Evolutionary conservation across 1,284 basidiomycete species (phyloP).

Genomic region (Phlebopus sp.): DNA sequence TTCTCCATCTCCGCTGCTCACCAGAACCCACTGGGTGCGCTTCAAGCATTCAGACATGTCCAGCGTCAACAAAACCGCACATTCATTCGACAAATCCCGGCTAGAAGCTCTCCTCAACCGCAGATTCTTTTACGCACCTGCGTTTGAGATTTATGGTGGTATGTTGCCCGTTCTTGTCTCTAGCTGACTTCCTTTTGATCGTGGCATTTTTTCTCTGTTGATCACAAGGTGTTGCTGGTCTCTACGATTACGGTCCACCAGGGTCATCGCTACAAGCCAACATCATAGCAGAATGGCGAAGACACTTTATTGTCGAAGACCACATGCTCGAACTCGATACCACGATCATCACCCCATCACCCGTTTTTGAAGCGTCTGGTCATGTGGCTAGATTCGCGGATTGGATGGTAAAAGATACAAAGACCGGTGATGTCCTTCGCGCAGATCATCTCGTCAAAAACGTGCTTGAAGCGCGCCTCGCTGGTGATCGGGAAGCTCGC

Average conservation of each 20-base stretch:
- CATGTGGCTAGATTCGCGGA: conserved; percentile 99
- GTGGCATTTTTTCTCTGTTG: too few relatives aligned
- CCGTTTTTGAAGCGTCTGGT: conserved; percentile 97
- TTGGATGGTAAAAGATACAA: conserved; percentile 97
- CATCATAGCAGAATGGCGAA: conserved; percentile 95
- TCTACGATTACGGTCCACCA: conserved; percentile 95
- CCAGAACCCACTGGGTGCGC: neutral
- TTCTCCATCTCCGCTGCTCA: neutral
- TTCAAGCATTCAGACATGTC: conserved; percentile 24
- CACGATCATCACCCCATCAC: conserved; percentile 93
- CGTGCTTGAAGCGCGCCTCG: conserved; percentile 88
- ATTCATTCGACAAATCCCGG: conserved; percentile 85
- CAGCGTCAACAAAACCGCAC: conserved; percentile 77
- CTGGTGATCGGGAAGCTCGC: conserved; percentile 91
- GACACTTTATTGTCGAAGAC: conserved; percentile 98
- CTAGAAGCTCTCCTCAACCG: conserved; percentile 88
- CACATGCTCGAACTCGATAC: conserved; percentile 99
- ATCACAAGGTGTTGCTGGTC: conserved; percentile 80
- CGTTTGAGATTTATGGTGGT: conserved; percentile 99
- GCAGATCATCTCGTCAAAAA: conserved; percentile 97
- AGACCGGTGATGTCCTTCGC: conserved; percentile 95
- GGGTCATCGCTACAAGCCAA: conserved; percentile 96
- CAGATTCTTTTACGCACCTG: conserved; percentile 97
- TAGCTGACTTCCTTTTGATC: neutral
- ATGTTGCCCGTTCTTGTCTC: conserved; percentile 24